Evolutionary conservation across 768 basidiomycete genomes (phyloP), one percentile per base, ranked within the genome.

Genomic region (Phaeotremella fagi): DNA sequence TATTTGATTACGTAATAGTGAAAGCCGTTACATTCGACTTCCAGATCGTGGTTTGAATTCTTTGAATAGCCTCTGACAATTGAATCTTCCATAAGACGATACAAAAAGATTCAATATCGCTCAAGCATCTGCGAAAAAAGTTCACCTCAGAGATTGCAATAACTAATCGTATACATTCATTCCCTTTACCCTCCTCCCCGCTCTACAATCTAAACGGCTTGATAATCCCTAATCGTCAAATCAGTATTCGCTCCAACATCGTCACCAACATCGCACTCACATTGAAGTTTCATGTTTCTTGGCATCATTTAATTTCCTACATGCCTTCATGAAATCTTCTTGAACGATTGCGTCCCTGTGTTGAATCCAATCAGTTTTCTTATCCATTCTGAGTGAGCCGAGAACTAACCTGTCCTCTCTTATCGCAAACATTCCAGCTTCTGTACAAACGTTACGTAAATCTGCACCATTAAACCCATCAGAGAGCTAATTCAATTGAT

Each of bases 401-500:
- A 24, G 9, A 3, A 71, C 81, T 49, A 50, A 86, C 87, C 88
- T 80, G 64, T 97, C 94, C 55, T 97, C 94, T 42, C 95, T 82
- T 64, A 99, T 97, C 5, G 95, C 95, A 69, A 97, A 98, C 45
- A 38, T 46, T 14, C 57, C 48, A 20, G 89, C 86, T 75, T 94
- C 91, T 3, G 90, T 95, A 37, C 92, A 83, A 22, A 97, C 88
- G 71, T 98, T 98, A 44, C 91, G 82, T 69, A 97, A 74, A 78
- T 98, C 95, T 16, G 95, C 95, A 49, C 95, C 95, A 71, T 97
- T 98, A 79, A 97, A 97, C 0, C 81, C 82, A 63, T 95, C 92
- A 0, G 87, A 87, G 23, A 94, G 81, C 86, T 87, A 55, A 35
- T 41, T 5, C 18, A 24, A 20, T 20, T 50, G 23, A 44, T 44